Conservation (phyloP, 768 basidiomycete species). For the Naematelia encephala region DNA sequence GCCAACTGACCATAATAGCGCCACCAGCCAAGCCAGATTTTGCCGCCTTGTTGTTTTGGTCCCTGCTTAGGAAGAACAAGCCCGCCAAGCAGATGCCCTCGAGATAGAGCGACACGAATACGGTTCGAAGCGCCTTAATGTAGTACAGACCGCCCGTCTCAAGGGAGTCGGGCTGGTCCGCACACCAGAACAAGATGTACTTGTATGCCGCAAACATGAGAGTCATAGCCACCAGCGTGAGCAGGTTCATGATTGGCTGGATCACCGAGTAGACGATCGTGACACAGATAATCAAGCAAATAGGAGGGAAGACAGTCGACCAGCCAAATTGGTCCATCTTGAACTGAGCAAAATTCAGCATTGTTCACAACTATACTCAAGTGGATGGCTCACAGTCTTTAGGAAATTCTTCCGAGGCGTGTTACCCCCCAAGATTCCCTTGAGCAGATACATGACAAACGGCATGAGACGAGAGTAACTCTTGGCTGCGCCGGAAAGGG, state of each 20-base stretch:
- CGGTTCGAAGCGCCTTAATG: conserved; percentile 50
- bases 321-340: conserved; percentile 39
- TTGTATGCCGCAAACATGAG: conserved; percentile 51
- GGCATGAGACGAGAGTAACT: conserved; percentile 47
- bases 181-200: conserved; percentile 51
- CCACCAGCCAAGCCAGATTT: conserved; percentile 48
- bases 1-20: conserved; percentile 43
- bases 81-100: conserved; percentile 50
- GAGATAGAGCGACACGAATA: conserved; percentile 51
- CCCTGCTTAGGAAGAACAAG: conserved; percentile 50
- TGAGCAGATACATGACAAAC: conserved; percentile 42
- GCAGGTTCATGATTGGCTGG: conserved; percentile 50
- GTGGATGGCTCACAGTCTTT: conserved; percentile 21
- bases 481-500: conserved; percentile 46
- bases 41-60: conserved; percentile 30
- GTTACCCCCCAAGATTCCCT: conserved; percentile 43
- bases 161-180: conserved; percentile 48
- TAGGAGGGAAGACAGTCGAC: conserved; percentile 45
- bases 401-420: conserved; percentile 49
- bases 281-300: conserved; percentile 47
- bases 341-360: conserved; percentile 18
- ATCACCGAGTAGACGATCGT: conserved; percentile 52
- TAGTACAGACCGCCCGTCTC: conserved; percentile 54
- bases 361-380: not conserved
- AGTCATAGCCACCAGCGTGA: conserved; percentile 47